Evolutionary conservation across 345 rosid genomes (phyloP).

Genomic region (Salix koriyanagi): DNA sequence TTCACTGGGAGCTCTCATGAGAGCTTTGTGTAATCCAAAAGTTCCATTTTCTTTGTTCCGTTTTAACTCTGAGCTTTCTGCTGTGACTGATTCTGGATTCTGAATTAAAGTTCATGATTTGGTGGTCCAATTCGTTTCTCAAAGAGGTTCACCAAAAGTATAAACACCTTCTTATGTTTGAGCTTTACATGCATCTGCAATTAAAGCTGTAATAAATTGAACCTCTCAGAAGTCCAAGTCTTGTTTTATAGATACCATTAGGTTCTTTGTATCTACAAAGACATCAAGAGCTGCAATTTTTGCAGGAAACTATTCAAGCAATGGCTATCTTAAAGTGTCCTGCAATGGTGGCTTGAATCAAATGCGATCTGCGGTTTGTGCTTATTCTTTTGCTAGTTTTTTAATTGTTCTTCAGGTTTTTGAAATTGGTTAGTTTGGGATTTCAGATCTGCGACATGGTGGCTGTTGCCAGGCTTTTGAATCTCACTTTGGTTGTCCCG

Average conservation of each 20-base stretch:
- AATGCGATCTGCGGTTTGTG: slow-evolving; percentile 89
- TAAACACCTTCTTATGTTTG: background rate
- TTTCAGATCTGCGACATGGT: slow-evolving; percentile 94
- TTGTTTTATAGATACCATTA: background rate
- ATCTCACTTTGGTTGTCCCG: slow-evolving; percentile 91
- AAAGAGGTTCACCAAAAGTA: background rate
- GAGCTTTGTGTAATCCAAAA: background rate
- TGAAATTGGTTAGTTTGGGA: slow-evolving; percentile 16
- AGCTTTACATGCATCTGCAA: background rate
- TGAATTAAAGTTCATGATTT: slow-evolving; percentile 1
- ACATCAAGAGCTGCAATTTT: background rate
- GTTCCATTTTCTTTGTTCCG: background rate
- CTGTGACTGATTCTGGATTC: background rate
- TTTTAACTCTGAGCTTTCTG: background rate
- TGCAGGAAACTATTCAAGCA: slow-evolving; percentile 76
- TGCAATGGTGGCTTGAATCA: slow-evolving; percentile 95
- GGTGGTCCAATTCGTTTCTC: background rate
- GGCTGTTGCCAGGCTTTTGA: slow-evolving; percentile 75
- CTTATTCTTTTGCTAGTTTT: slow-evolving; percentile 26
- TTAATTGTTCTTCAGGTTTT: slow-evolving; percentile 1
- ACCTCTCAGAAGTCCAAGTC: background rate
- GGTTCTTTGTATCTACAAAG: background rate
- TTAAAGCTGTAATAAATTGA: background rate
- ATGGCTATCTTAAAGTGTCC: slow-evolving; percentile 77
- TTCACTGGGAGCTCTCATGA: background rate